Base-by-base conservation (phyloP, 2,329 filamentous ascomycete genomes). In the Stachybotrys echinatus region DNA sequence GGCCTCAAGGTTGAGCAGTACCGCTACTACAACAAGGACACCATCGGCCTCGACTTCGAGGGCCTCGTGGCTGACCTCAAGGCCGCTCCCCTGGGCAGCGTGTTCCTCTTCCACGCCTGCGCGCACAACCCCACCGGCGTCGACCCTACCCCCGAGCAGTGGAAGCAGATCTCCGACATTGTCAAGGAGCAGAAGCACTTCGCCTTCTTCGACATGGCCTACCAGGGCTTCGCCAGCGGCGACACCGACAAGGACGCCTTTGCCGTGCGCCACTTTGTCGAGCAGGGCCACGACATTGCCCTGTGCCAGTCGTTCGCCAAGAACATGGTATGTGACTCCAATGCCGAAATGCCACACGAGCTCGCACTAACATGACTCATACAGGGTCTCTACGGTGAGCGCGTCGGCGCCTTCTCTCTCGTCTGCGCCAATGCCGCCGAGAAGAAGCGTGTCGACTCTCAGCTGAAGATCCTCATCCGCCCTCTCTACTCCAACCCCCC, bases 131-230 rank as follows among this genome's bases (percentile, higher is more conserved):
- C 92, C 52, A 97, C 94, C 56, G 92, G 92, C 68, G 88, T 97
- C 63, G 92, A 97, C 74, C 94, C 92, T 34, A 96, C 89, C 40
- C 75, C 83, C 63, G 87, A 89, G 70, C 92, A 97, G 78, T 97
- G 92, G 92, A 83, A 83, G 73, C 79, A 92, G 76, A 94, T 99
- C 70, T 89, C 88, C 72, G 75, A 87, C 54, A 88, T 87, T 54
- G 84, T 96, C 72, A 95, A 95, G 82, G 81, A 84, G 68, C 84
- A 88, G 70, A 85, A 80, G 47, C 92, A 97, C 81, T 95, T 87
- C 70, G 85, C 90, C 63, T 96, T 99, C 83, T 99, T 97, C 76
- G 92, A 97, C 73, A 96, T 96, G 92, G 92, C 92, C 57, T 99
- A 99, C 81, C 92, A 99, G 76, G 92, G 92, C 62, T 97, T 99